phyloP scores from a whole-genome alignment of 345 rosid species.

The Nasturtium officinale region DNA sequence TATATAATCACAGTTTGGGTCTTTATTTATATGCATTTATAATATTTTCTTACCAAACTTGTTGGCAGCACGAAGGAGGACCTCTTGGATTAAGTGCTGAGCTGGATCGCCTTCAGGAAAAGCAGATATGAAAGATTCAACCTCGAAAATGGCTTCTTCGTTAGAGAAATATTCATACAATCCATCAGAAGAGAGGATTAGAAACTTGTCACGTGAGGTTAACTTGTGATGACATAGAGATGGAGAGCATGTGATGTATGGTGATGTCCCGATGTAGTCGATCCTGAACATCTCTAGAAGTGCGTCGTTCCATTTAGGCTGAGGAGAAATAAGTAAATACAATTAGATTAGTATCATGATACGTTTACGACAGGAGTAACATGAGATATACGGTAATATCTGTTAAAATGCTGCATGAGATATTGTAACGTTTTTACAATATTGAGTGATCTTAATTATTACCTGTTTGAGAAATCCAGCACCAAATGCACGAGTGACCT shows the following conservation, averaged over 20 bases:
- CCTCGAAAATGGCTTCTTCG: slow-evolving; percentile 80
- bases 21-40: not conserved
- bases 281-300: slow-evolving; percentile 87
- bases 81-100: slow-evolving; percentile 81
- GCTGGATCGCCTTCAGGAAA: slow-evolving; percentile 98
- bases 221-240: slow-evolving; percentile 72
- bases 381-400: not conserved
- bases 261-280: slow-evolving; percentile 73
- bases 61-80: slow-evolving; percentile 87
- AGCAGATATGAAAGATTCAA: slow-evolving; percentile 71
- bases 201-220: slow-evolving; percentile 65
- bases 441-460: slow-evolving; percentile 15
- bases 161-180: slow-evolving; percentile 89
- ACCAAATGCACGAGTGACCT: slow-evolving; percentile 94
- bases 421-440: not conserved
- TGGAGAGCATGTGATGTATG: slow-evolving; percentile 81
- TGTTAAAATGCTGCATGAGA: not conserved
- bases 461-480: slow-evolving; percentile 98
- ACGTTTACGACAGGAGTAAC: not conserved
- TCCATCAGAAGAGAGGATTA: slow-evolving; percentile 90
- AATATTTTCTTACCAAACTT: slow-evolving; percentile 63
- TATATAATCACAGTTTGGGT: not conserved
- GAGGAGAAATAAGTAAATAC: not conserved
- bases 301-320: slow-evolving; percentile 95
- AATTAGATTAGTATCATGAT: not conserved